Evolutionary conservation across 768 basidiomycete species (phyloP).

Genomic region (Leccinum variicolor): DNA sequence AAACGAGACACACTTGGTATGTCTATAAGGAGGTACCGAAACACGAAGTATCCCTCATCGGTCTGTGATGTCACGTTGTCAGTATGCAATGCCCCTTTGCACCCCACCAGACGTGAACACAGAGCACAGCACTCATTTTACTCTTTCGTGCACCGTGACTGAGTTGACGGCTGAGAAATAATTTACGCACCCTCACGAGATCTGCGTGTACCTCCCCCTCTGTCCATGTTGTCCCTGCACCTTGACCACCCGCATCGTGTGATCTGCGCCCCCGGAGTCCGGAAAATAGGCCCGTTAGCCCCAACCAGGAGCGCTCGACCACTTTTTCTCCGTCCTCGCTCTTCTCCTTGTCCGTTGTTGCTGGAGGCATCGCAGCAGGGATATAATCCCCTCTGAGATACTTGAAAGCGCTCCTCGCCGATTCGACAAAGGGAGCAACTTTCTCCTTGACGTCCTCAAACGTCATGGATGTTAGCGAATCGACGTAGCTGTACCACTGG

Average conservation of each 20-base stretch:
- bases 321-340: constrained; percentile 29
- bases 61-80: constrained; percentile 44
- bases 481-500: constrained; percentile 32
- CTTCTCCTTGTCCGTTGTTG: constrained; percentile 24
- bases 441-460: constrained; percentile 53
- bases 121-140: neutral
- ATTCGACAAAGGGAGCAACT: constrained; percentile 41
- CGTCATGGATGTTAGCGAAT: constrained; percentile 50
- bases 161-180: constrained; percentile 2
- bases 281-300: constrained; percentile 65
- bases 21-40: constrained; percentile 75
- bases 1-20: constrained; percentile 60
- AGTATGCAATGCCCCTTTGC: constrained; percentile 3
- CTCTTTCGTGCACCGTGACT: neutral
- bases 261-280: constrained; percentile 48
- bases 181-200: constrained; percentile 59
- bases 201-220: constrained; percentile 84
- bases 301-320: constrained; percentile 43
- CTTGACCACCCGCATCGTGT: constrained; percentile 28
- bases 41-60: constrained; percentile 72
- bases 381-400: constrained; percentile 68
- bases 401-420: constrained; percentile 56
- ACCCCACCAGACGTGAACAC: constrained; percentile 1
- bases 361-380: constrained; percentile 34
- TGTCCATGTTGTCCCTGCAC: constrained; percentile 47